Conservation (phyloP, 2,329 filamentous ascomycete genomes). For the Penicillium freii region DNA sequence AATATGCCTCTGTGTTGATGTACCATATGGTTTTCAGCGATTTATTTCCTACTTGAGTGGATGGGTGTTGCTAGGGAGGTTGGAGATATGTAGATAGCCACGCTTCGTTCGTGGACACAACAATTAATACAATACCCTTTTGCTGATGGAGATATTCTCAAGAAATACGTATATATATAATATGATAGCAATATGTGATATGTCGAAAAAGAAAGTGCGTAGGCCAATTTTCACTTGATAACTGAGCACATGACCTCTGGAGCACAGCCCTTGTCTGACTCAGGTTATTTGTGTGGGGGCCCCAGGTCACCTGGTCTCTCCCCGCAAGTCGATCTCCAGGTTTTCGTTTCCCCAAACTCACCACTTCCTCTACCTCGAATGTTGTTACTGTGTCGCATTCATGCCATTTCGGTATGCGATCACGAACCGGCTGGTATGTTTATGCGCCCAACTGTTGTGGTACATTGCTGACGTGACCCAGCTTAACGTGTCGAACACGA, state of each 20-base stretch:
- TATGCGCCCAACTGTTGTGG: background rate
- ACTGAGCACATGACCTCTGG: background rate
- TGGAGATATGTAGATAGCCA: constrained; percentile 26
- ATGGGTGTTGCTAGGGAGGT: constrained; percentile 17
- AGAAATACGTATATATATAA: background rate
- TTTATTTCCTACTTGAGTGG: constrained; percentile 4
- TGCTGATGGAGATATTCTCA: background rate
- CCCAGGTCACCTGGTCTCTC: constrained; percentile 21
- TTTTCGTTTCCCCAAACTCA: constrained; percentile 14
- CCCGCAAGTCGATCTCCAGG: constrained; percentile 26
- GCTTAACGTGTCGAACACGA: constrained; percentile 57
- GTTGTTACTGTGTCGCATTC: constrained; percentile 25
- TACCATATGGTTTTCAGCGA: constrained; percentile 12
- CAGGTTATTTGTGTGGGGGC: constrained; percentile 14
- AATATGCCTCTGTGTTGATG: constrained; percentile 13
- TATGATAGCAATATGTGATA: background rate
- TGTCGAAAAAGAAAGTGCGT: background rate
- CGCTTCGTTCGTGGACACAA: constrained; percentile 7
- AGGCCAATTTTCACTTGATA: background rate
- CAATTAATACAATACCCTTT: constrained; percentile 14
- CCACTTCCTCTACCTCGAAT: constrained; percentile 17
- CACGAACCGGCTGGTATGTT: constrained; percentile 45
- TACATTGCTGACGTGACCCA: constrained; percentile 21
- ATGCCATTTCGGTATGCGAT: constrained; percentile 40
- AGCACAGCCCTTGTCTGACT: background rate